A percentile compares a stretch with the other conserved stretches of the same genome.
Conservation (phyloP, 2,329 filamentous ascomycete species). For the Aspergillus vadensis region DNA sequence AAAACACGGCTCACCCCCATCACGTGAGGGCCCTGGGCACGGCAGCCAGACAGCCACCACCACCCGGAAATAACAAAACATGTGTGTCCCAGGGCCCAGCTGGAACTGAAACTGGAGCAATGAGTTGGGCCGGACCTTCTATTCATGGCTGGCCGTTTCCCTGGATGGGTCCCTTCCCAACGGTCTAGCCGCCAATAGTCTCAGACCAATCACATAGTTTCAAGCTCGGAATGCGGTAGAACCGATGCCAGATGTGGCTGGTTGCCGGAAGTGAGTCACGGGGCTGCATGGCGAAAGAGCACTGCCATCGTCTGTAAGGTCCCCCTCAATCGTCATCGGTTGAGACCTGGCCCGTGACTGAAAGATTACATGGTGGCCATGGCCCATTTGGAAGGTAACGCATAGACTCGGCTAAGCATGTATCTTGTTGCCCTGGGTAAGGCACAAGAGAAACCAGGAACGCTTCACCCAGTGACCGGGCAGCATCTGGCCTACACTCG, state of each 20-base stretch:
- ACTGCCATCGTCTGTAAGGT: conserved; percentile 22
- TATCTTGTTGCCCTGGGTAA: not conserved
- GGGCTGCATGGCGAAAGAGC: conserved; percentile 9
- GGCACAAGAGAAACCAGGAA: conserved; percentile 1
- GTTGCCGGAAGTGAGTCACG: conserved; percentile 9
- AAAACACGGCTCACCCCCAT: conserved; percentile 9
- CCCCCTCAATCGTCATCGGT: conserved; percentile 3
- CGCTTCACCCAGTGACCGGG: conserved; percentile 3
- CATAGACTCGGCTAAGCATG: too few relatives aligned
- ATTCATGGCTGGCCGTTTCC: not conserved
- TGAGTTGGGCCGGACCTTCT: conserved; percentile 1
- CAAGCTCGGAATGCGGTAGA: not conserved
- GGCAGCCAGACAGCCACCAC: conserved; percentile 13
- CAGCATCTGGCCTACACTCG: not conserved
- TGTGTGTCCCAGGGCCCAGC: not conserved
- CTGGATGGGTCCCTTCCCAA: not conserved
- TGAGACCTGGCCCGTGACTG: conserved; percentile 10
- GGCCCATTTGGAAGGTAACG: not conserved
- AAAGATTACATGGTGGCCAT: conserved; percentile 15
- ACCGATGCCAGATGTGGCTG: conserved; percentile 9
- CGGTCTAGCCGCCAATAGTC: conserved; percentile 5
- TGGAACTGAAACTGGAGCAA: not conserved
- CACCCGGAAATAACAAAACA: not conserved
- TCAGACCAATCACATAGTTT: conserved; percentile 1
- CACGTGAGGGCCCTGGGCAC: conserved; percentile 19